Evolutionary conservation across 73 alveolate genomes (phyloP).

Genomic region (Uronychia setigera): DNA sequence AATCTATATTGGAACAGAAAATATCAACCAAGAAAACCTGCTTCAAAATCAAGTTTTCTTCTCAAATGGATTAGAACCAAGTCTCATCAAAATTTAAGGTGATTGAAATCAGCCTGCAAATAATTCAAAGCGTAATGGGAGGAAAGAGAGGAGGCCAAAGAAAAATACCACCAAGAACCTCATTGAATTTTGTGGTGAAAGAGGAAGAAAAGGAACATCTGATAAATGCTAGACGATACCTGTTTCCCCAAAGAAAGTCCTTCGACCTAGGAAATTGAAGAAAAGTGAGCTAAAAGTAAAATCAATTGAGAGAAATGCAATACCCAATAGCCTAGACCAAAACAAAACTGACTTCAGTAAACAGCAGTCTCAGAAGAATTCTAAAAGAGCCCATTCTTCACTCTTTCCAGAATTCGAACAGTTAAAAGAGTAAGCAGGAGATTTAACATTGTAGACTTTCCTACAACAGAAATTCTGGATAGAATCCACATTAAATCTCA

Average conservation of each 20-base stretch:
- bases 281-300: not conserved
- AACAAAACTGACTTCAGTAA: no score
- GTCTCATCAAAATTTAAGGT: not conserved
- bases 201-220: not conserved
- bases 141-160: not conserved
- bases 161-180: not conserved
- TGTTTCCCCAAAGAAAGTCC: not conserved
- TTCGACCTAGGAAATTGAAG: not conserved
- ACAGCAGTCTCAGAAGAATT: no score
- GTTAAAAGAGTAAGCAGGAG: not conserved
- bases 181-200: not conserved
- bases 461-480: not conserved
- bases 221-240: not conserved
- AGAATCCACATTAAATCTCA: not conserved
- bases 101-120: not conserved
- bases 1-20: not conserved
- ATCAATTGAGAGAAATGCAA: not conserved
- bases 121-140: not conserved
- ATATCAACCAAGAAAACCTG: not conserved
- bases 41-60: not conserved
- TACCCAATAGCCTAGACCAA: no score
- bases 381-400: not conserved
- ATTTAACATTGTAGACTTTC: not conserved
- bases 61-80: not conserved
- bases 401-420: not conserved